Conservation (phyloP, 345 rosid species). For the Citrus medica region DNA sequence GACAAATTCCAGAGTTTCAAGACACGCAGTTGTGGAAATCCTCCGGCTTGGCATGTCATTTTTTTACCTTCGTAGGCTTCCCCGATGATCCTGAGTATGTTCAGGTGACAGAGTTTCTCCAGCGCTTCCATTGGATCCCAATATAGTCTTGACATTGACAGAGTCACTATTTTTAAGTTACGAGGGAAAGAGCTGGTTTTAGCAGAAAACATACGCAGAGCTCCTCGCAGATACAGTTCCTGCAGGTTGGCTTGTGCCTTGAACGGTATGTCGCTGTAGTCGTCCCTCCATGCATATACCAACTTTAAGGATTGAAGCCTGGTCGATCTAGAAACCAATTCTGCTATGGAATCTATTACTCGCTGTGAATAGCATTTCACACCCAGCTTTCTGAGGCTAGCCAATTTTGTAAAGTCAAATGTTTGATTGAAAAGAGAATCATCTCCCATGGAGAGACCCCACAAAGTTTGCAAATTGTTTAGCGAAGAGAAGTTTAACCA, state of each 20-base stretch:
- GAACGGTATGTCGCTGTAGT: too few species aligned
- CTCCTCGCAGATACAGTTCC: constrained; percentile 31
- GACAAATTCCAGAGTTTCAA: constrained; percentile 35
- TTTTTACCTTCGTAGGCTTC: constrained; percentile 15
- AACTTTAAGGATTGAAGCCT: constrained; percentile 27
- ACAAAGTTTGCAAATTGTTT: constrained; percentile 1
- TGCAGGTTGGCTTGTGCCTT: not conserved
- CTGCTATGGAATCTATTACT: not conserved
- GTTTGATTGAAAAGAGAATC: too few species aligned
- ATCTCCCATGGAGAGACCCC: constrained; percentile 3
- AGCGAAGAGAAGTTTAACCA: not conserved
- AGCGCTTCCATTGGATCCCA: constrained; percentile 28
- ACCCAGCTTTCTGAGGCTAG: constrained; percentile 23
- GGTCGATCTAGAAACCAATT: constrained; percentile 12
- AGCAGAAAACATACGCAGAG: not conserved
- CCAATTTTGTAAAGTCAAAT: not conserved
- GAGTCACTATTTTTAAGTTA: constrained; percentile 25
- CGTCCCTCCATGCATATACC: not conserved
- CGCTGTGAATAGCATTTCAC: constrained; percentile 18
- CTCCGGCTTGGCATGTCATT: constrained; percentile 4
- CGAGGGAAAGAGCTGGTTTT: too few species aligned
- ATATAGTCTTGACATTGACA: constrained; percentile 19
- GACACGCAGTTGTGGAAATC: constrained; percentile 30
- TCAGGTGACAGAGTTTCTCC: constrained; percentile 20
- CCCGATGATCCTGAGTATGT: constrained; percentile 30